Percentiles rank a stretch among this genome's conserved stretches.
Conservation (phyloP, 139 green algal species). For the Penium margaritaceum region DNA sequence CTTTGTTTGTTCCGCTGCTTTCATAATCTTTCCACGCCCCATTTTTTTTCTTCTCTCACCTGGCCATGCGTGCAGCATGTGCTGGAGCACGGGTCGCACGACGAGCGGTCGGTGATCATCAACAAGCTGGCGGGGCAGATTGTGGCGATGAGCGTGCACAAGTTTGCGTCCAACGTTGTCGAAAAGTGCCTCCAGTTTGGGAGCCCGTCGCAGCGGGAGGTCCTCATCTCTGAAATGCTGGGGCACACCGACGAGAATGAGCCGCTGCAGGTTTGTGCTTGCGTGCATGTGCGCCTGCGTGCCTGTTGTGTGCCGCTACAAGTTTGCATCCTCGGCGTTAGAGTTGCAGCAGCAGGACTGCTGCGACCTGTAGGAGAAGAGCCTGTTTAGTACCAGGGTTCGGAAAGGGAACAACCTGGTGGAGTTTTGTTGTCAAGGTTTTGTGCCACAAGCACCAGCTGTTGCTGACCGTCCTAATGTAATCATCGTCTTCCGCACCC, state of each 20-base stretch:
- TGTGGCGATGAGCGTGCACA: conserved; percentile 71
- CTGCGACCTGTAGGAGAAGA: too few species aligned
- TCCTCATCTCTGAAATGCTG: conserved; percentile 66
- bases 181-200: conserved; percentile 78
- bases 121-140: conserved; percentile 55
- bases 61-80: conserved; percentile 32
- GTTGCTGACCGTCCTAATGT: too few species aligned
- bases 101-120: conserved; percentile 51
- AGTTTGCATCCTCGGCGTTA: too few species aligned
- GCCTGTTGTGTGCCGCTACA: too few species aligned
- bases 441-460: too few species aligned
- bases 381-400: too few species aligned
- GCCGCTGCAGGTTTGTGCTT: conserved; percentile 50
- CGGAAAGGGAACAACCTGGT: too few species aligned
- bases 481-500: background rate
- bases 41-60: background rate
- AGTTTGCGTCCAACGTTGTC: conserved; percentile 90
- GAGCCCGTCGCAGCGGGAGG: conserved; percentile 50
- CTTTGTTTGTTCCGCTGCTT: too few species aligned
- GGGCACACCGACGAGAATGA: conserved; percentile 47
- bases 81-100: conserved; percentile 33
- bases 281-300: too few species aligned
- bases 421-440: too few species aligned
- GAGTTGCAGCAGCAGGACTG: too few species aligned
- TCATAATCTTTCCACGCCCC: too few species aligned